Base-by-base conservation (phyloP, 1,139 yeast species). In the Zhuliangozyma blackwelliae region DNA sequence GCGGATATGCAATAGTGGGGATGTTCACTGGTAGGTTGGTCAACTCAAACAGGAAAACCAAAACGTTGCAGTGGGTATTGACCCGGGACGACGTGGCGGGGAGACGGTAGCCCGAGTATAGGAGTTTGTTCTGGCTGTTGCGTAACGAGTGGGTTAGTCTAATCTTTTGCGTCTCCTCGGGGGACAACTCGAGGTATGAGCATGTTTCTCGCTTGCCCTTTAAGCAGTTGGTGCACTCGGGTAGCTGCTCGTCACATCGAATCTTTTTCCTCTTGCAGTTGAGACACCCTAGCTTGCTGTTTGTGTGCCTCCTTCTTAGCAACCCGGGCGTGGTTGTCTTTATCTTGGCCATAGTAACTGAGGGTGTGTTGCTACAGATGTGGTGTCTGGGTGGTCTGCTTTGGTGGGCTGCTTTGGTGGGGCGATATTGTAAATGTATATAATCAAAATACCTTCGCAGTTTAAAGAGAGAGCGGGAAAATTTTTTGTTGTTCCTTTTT, bases 241-340 rank as follows among this genome's bases (percentile, higher is more conserved):
- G 77, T 13, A 63, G 48, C 21, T 55, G 59, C 48, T 72, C 77
- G 44, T 71, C 74, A 50, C 77, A 72, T 40, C 75, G 62, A 29
- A 71, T 66, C 46, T 70, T 66, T 43, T 72, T 61, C 33, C 61
- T 52, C 45, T 70, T 71, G 52, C 77, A 72, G 37, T 63, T 64
- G 10, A 47, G 40, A 47, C 77, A 72, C 2, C 77, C 77, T 33
- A 57, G 46, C 43, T 63, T 67, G 8, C 72, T 66, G 49, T 69
- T 69, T 19, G 68, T 65, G 46, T 69, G 75, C 44, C 51, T 60
- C 40, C 68, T 57, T 37, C 73, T 49, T 7, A 9, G 10, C 10
- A 9, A 7, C 7, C 12, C 11, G 10, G 61, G 51, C 31, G 35
- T 36, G 34, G 32, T 40, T 31, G 38, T 11, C 21, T 35, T 27